These are phyloP conservation scores for Wickerhamiella allomyrinae DNA, from an alignment of 805 yeast genomes.

Conservation along the genomic window DNA sequence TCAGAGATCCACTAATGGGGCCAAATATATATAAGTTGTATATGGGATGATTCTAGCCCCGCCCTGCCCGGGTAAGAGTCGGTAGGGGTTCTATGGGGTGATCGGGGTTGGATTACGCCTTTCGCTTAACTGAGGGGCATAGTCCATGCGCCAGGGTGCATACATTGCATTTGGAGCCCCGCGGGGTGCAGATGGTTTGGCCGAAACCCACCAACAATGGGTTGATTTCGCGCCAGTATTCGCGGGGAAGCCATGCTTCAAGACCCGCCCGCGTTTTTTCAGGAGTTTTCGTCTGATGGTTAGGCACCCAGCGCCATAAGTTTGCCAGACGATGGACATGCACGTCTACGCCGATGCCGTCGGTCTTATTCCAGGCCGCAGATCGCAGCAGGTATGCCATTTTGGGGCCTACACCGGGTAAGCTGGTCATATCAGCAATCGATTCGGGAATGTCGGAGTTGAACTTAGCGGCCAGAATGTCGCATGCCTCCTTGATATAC, in stretches of 20 bases:
- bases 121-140: neutral
- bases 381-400: conserved; percentile 79
- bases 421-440: conserved; percentile 43
- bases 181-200: conserved; percentile 68
- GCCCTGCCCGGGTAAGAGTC: too few species aligned
- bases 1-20: too few species aligned
- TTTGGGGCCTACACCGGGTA: conserved; percentile 94
- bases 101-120: neutral
- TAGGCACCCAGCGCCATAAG: conserved; percentile 65
- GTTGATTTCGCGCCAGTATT: conserved; percentile 72
- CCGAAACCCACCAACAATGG: conserved; percentile 89
- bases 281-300: conserved; percentile 40
- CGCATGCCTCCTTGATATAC: conserved; percentile 49
- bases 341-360: conserved; percentile 90
- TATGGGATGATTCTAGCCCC: too few species aligned
- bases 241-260: conserved; percentile 59
- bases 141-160: conserved; percentile 38
- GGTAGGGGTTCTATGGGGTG: too few species aligned
- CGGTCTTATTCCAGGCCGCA: conserved; percentile 58
- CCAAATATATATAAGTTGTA: too few species aligned
- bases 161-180: conserved; percentile 50
- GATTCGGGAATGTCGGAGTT: conserved; percentile 61
- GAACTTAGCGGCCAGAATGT: conserved; percentile 35
- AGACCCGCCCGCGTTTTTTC: conserved; percentile 58
- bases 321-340: conserved; percentile 72